Conservation (phyloP, 129 eudicot species). For the Helichrysum umbraculigerum region DNA sequence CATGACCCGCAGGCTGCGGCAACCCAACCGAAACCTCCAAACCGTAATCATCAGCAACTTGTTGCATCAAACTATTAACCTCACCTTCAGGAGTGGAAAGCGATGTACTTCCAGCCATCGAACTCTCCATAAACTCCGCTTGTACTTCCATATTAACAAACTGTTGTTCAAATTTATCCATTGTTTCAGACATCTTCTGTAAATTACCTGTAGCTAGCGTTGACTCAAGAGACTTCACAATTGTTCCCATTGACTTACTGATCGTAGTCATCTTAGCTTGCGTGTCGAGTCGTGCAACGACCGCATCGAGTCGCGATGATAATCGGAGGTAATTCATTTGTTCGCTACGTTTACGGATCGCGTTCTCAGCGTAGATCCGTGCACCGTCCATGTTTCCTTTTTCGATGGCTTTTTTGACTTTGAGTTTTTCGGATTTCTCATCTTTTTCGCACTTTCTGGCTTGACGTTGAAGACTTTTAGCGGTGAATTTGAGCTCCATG, state of each 20-base stretch:
- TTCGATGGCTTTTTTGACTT: constrained; percentile 85
- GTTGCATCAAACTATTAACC: constrained; percentile 93
- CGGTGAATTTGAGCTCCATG: constrained; percentile 89
- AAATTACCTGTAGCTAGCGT: constrained; percentile 68
- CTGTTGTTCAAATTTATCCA: constrained; percentile 86
- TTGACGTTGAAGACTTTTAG: constrained; percentile 75
- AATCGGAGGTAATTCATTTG: constrained; percentile 90
- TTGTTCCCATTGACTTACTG: constrained; percentile 67
- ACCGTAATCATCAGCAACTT: constrained; percentile 95
- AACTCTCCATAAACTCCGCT: constrained; percentile 92
- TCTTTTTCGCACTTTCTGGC: constrained; percentile 89
- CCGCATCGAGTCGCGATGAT: constrained; percentile 87
- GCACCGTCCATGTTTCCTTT: constrained; percentile 94
- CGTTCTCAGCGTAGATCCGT: constrained; percentile 85
- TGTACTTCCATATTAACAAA: constrained; percentile 93
- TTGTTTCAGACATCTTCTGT: constrained; percentile 93
- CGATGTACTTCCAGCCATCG: constrained; percentile 92
- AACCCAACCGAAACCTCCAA: constrained; percentile 85
- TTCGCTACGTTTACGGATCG: constrained; percentile 89
- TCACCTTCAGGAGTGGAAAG: constrained; percentile 85
- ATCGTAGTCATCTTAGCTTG: constrained; percentile 83
- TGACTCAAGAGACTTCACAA: constrained; percentile 81
- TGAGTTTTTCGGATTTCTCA: constrained; percentile 79
- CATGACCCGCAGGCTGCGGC: constrained; percentile 81
- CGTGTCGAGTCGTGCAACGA: constrained; percentile 78